Percentiles rank a stretch among this genome's conserved stretches.
phyloP scores from a whole-genome alignment of 169 alveolate genomes.

The Eimeria acervulina region DNA sequence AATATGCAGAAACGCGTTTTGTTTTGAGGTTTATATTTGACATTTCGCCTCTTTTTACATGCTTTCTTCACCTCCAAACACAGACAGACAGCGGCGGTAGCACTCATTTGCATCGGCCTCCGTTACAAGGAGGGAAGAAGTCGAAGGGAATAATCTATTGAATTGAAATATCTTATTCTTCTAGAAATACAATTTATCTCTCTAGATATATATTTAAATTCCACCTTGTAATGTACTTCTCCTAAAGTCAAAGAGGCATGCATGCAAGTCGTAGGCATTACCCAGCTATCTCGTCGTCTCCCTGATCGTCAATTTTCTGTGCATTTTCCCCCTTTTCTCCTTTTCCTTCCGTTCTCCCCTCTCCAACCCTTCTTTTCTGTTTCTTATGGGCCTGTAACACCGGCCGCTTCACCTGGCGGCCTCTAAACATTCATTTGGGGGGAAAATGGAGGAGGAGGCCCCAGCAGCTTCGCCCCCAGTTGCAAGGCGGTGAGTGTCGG shows the following conservation, averaged over 20 bases:
- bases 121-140: background rate
- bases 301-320: background rate
- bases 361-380: background rate
- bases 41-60: no score
- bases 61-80: background rate
- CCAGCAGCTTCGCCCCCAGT: background rate
- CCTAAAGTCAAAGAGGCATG: background rate
- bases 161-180: no score
- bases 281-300: no score
- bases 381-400: background rate
- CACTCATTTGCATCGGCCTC: background rate
- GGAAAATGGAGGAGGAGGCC: background rate
- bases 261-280: background rate
- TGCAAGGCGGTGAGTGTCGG: slow-evolving; percentile 1
- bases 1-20: background rate
- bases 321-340: background rate
- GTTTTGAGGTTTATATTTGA: background rate
- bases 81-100: background rate
- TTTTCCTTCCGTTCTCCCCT: background rate
- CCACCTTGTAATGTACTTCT: background rate
- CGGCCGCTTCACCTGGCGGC: background rate
- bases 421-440: background rate
- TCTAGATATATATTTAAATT: no score
- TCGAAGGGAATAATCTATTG: background rate
- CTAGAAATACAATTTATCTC: background rate